Evolutionary conservation across 805 yeast genomes (phyloP), one percentile per base, ranked within the genome.

Genomic region (Kazachstania taianensis): DNA sequence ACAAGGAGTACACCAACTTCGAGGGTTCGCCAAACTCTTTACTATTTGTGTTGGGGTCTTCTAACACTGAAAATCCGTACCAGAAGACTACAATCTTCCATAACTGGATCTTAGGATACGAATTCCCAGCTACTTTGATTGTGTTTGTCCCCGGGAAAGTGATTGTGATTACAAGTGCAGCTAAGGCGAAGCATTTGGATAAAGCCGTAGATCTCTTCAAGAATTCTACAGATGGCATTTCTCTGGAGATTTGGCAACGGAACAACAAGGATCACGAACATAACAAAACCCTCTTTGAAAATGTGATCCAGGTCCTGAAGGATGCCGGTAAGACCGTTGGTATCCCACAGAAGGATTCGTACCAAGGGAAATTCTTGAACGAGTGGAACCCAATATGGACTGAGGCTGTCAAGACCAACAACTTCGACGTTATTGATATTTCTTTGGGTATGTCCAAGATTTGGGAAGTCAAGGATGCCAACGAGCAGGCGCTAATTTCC

Each of bases 61-160:
- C 83, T 30, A 86, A 84, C 53, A 92, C 82, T 41, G 89, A 81
- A 44, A 81, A 85, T 55, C 94, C 94, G 32, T 86, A 84, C 59
- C 85, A 81, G 54, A 84, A 84, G 60, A 79, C 94, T 9, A 78
- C 94, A 1, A 78, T 81, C 30, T 61, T 87, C 32, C 96, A 87
- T 56, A 81, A 77, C 35, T 89, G 97, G 97, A 64, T 89, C 36
- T 63, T 89, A 33, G 95, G 96, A 4, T 89, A 87, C 56, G 97
- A 92, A 56, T 89, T 89, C 53, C 94, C 94, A n/a, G 92, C 92
- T 34, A 86, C 96, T 2, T 76, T 77, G 20, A 61, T 89, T 36
- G 74, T 70, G 34, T 62, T 87, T 39, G 71, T 81, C 3, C 67
- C 70, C 37, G 72, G 70, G 26, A 75, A 73, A 44, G 64, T 75